These are phyloP conservation scores for Prunus yedoensis DNA, from an alignment of 331 rosid genomes.

Conservation along the genomic window DNA sequence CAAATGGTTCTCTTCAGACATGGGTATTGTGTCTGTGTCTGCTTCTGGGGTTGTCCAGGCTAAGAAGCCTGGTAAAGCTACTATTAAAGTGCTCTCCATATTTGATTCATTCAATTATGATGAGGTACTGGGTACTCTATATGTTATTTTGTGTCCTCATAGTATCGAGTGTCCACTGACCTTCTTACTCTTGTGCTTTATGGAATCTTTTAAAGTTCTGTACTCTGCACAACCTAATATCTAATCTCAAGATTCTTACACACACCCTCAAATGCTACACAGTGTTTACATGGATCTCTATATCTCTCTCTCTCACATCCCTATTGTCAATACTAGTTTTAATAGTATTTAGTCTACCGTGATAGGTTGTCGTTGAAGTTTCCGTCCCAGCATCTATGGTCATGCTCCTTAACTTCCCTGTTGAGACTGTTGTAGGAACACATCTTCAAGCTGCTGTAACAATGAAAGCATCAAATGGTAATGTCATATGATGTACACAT, in stretches of 20 bases:
- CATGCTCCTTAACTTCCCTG: conserved; percentile 76
- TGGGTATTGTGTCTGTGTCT: no score
- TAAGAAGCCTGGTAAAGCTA: no score
- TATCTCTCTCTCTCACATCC: neutral
- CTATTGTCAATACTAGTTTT: neutral
- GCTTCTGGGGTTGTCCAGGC: no score
- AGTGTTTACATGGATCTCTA: neutral
- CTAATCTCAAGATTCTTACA: neutral
- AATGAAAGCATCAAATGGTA: conserved; percentile 86
- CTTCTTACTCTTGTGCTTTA: no score
- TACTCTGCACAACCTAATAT: neutral
- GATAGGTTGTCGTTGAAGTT: conserved; percentile 79
- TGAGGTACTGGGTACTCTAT: no score
- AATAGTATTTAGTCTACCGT: conserved; percentile 7
- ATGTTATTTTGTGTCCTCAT: no score
- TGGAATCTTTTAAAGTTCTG: no score
- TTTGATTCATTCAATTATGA: no score
- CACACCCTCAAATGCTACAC: conserved; percentile 2
- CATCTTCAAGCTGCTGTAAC: conserved; percentile 86
- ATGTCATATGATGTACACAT: conserved; percentile 2
- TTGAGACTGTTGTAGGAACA: conserved; percentile 90
- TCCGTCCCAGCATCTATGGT: conserved; percentile 72
- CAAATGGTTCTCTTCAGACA: no score
- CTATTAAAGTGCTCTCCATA: no score
- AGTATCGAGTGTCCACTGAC: no score